These are phyloP conservation scores for Candida maesae DNA, from an alignment of 805 yeast species.

Conservation along the genomic window DNA sequence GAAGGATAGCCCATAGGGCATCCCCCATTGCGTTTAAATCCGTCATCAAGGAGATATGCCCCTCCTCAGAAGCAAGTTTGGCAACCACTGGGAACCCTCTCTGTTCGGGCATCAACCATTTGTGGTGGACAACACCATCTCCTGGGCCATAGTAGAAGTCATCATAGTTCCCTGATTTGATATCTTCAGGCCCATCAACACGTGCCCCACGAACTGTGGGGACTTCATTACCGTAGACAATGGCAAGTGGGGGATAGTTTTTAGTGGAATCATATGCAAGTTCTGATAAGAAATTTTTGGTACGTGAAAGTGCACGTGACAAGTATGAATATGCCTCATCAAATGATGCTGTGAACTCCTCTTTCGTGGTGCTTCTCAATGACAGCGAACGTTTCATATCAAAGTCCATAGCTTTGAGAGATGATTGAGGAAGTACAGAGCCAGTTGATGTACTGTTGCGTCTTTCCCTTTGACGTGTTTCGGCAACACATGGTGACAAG, in stretches of 20 bases:
- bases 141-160: constrained; percentile 86
- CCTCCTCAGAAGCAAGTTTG: constrained; percentile 57
- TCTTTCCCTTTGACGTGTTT: constrained; percentile 17
- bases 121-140: constrained; percentile 87
- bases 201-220: constrained; percentile 84
- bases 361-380: constrained; percentile 7
- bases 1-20: constrained; percentile 61
- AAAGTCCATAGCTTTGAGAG: constrained; percentile 5
- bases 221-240: constrained; percentile 74
- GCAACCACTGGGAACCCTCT: constrained; percentile 72
- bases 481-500: constrained; percentile 66
- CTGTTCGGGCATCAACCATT: constrained; percentile 75
- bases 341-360: constrained; percentile 29
- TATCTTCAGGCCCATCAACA: constrained; percentile 58
- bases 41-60: constrained; percentile 78
- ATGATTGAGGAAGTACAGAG: constrained; percentile 3
- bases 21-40: constrained; percentile 70
- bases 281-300: constrained; percentile 54
- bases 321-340: constrained; percentile 66
- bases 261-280: constrained; percentile 50
- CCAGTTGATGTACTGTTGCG: constrained; percentile 2
- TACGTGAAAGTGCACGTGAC: constrained; percentile 51
- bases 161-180: constrained; percentile 66
- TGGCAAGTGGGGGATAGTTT: constrained; percentile 77
- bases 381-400: constrained; percentile 22